Base-by-base conservation (phyloP, 2,329 filamentous ascomycete genomes). In the Fusarium citri region DNA sequence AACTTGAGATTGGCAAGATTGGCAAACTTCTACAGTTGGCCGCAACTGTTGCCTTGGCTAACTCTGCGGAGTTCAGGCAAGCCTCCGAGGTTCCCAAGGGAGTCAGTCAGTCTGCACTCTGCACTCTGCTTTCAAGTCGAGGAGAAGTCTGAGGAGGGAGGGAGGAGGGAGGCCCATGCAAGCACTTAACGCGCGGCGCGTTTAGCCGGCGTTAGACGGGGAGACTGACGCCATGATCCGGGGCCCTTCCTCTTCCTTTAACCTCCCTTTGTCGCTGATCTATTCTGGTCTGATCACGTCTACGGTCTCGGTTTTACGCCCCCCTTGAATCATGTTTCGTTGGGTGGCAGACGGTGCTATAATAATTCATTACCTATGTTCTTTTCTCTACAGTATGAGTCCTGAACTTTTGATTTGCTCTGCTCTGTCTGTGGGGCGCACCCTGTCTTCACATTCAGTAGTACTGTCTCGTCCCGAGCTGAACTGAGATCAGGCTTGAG, bases 171-270 rank as follows among this genome's bases (percentile, higher is more conserved):
- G 41, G 22, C n/a, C 55, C 42, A 68, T 71, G 68, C 68, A 71
- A 71, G 68, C 68, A 71, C 68, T 71, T 71, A 71, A 71, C 68
- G 60, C 68, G 68, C 45, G 59, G 59, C 67, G 51, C 67, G 63
- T 57, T 56, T 60, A 43, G 31, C 41, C 40, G 62, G 56, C 55
- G 49, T 64, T 41, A 30, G 55, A 61, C 55, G 50, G 67, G 50
- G 67, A 70, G 67, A 70, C 67, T 71, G 58, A 71, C 47, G 68
- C 63, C 51, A 70, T 71, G 66, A 50, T 55, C 66, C 46, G 56
- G 46, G 34, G 42, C 43, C 41, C 34, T 42, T 47, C 40, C 30
- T 42, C 43, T 40, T 53, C 26, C 22, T 49, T 40, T 56, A 20
- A 41, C 47, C 8, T 31, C 37, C 55, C 41, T 31, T 26, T 47